Evolutionary conservation across 768 basidiomycete genomes (phyloP).

Genomic region (Rhizopogon vesiculosus): DNA sequence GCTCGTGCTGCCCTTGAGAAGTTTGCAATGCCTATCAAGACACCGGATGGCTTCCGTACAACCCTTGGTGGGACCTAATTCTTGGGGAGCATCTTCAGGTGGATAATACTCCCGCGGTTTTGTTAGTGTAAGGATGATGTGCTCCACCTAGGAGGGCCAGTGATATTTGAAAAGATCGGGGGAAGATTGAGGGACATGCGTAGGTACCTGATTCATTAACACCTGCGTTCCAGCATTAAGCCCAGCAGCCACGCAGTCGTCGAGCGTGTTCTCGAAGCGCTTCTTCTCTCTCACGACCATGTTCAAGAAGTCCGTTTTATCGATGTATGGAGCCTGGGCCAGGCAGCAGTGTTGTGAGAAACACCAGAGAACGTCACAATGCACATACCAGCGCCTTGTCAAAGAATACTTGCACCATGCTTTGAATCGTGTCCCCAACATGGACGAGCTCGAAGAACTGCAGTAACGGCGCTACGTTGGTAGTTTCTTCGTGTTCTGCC

Average conservation of each 20-base stretch:
- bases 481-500: slow-evolving; percentile 75
- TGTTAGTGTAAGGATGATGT: slow-evolving; percentile 82
- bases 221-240: slow-evolving; percentile 95
- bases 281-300: slow-evolving; percentile 95
- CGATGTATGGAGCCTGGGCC: slow-evolving; percentile 75
- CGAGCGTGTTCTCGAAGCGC: slow-evolving; percentile 85
- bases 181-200: not conserved
- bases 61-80: slow-evolving; percentile 81
- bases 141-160: slow-evolving; percentile 69
- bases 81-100: slow-evolving; percentile 69
- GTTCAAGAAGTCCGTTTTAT: slow-evolving; percentile 91
- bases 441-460: slow-evolving; percentile 99
- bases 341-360: not conserved
- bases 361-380: not conserved
- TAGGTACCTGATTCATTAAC: slow-evolving; percentile 83
- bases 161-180: not conserved
- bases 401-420: slow-evolving; percentile 97
- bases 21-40: slow-evolving; percentile 84
- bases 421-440: slow-evolving; percentile 95
- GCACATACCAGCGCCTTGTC: slow-evolving; percentile 84
- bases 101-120: slow-evolving; percentile 89
- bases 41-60: slow-evolving; percentile 89
- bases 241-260: slow-evolving; percentile 91
- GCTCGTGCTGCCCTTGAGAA: slow-evolving; percentile 90
- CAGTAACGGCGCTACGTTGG: slow-evolving; percentile 84